Evolutionary conservation across 768 basidiomycete genomes (phyloP).

Genomic region (Roridomyces roridus): DNA sequence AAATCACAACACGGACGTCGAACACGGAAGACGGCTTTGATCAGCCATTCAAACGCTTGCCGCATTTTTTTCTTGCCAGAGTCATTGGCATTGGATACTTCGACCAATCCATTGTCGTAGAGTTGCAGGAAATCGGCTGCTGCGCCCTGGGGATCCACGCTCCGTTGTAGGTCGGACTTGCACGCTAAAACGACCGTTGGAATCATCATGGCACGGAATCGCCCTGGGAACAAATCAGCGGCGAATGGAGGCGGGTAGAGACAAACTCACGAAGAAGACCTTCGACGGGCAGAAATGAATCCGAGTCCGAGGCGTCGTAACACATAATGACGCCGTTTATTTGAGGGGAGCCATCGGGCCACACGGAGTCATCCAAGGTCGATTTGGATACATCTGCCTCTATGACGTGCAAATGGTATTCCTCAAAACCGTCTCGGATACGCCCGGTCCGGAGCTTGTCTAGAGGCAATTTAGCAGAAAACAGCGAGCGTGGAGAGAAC

Average conservation of each 20-base stretch:
- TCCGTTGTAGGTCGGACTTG: slow-evolving; percentile 75
- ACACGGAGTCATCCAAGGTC: slow-evolving; percentile 34
- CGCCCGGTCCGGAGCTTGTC: slow-evolving; percentile 43
- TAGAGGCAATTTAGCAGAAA: slow-evolving; percentile 40
- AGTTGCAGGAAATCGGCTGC: slow-evolving; percentile 56
- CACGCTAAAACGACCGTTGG: slow-evolving; percentile 83
- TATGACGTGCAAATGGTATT: slow-evolving; percentile 55
- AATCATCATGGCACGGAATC: slow-evolving; percentile 61
- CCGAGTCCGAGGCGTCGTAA: slow-evolving; percentile 72
- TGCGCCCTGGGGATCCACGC: slow-evolving; percentile 58
- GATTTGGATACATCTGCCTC: slow-evolving; percentile 56
- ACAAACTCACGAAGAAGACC: slow-evolving; percentile 70
- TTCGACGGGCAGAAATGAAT: slow-evolving; percentile 71
- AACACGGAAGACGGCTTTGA: slow-evolving; percentile 66
- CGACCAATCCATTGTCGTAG: slow-evolving; percentile 81
- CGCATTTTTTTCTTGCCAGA: slow-evolving; percentile 75
- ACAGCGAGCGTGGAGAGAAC: slow-evolving; percentile 3
- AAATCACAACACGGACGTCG: slow-evolving; percentile 41
- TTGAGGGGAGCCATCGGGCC: slow-evolving; percentile 61
- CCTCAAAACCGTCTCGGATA: slow-evolving; percentile 37
- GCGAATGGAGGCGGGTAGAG: slow-evolving; percentile 8
- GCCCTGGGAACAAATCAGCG: slow-evolving; percentile 45
- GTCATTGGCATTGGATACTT: slow-evolving; percentile 65
- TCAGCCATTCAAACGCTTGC: slow-evolving; percentile 74
- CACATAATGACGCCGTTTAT: slow-evolving; percentile 86